Evolutionary conservation across 495 filamentous ascomycete species (phyloP), one percentile per base, ranked within the genome.

Genomic region (Daldinia bambusicola): DNA sequence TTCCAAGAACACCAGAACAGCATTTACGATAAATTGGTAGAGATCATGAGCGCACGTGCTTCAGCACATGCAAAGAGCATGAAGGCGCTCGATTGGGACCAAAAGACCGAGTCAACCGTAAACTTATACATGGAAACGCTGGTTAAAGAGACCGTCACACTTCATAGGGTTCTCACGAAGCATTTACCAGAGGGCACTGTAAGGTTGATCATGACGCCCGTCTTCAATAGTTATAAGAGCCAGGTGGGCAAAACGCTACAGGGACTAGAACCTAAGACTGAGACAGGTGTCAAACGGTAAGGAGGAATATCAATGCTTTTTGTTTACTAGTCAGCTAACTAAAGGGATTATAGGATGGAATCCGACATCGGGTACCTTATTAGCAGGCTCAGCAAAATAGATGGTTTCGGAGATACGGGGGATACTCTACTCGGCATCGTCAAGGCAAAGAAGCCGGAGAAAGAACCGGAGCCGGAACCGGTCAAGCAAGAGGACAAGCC

Each of bases 1-100:
- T 95, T 91, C 71, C 93, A 97, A 74, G 95, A 99, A 74, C 95
- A 98, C 77, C 95, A 98, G 75, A 88, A 88, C 36, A 93, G 88
- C 67, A 98, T 98, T 62, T 93, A 97, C 74, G 93, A 97, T 59
- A 99, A 99, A 76, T 83, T 99, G 0, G 91, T 97, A 14, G 94
- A 97, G 63, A 98, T 99, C 66, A 98, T 98, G 94, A 89, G 89
- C 53, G 89, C 88, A 12, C 88, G 95, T 0, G 91, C 91, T 6
- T 79, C 86, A 1, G 80, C 87, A 0, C 93, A 92, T 71, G 88
- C 93, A 20, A 90, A 86, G 63, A 86, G 87, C 16, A 89, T 99
- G 82, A 92, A 89, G 76, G 88, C 88, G 61, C 84, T 94, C 43
- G 80, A 91, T 63, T 97, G 93, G 91, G 90, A 94, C 66, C 76